Evolutionary conservation across 805 yeast species (phyloP), one percentile per base, ranked within the genome.

Genomic region (Saccharomycopsis babjevae): DNA sequence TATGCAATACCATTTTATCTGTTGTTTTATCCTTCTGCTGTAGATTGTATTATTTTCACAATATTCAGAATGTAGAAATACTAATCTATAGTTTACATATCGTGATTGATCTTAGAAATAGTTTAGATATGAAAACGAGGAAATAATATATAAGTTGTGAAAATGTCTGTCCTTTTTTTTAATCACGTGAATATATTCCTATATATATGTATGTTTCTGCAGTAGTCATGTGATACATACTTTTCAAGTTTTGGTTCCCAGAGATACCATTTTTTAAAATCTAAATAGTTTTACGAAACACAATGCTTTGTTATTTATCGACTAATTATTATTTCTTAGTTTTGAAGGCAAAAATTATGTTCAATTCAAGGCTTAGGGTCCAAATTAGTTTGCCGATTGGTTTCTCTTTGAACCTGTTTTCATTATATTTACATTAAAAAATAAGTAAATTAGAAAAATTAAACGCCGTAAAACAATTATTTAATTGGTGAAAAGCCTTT

Each of bases 1-100:
- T 80, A 63, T 80, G 83, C 15, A 80, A 70, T 11, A 80, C 84
- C 84, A 80, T 80, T 3, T 64, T 43, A 3, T 4, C 13, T 11
- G 1, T 28, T 30, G 2, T 28, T 18, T 16, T 46, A 10, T 22
- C 5, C 11, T 6, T 52, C 55, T 50, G 3, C 25, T 34, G 3
- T n/a, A n/a, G n/a, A n/a, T 42, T 42, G 8, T 18, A n/a, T 20
- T 25, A 20, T 40, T 16, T 6, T 40, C 43, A 15, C 5, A n/a
- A 39, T 39, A 5, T 7, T 39, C n/a, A n/a, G n/a, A 11, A 15
- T 15, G 10, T 10, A 15, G 18, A 15, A 7, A 39, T 13, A 15
- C 43, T 10, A 39, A 15, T 39, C n/a, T 11, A 39, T 15, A 15
- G 43, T n/a, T n/a, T n/a, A n/a, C n/a, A n/a, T n/a, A n/a, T n/a